Conservation (phyloP, 768 basidiomycete genomes). For the Punctularia strigosozonata region DNA sequence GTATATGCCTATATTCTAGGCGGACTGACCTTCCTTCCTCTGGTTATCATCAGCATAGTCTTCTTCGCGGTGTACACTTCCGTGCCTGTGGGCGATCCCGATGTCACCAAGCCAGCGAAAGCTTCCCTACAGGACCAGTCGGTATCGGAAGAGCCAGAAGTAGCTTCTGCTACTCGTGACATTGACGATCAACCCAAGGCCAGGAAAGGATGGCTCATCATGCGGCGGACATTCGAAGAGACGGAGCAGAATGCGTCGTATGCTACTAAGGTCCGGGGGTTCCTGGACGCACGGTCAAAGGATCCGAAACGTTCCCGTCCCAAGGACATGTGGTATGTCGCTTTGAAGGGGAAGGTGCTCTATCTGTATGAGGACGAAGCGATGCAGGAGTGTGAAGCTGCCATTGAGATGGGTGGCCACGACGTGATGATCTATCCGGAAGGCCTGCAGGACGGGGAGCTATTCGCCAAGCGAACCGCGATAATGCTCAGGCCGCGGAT, state of each 20-base stretch:
- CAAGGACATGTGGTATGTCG: slow-evolving; percentile 89
- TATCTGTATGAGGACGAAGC: slow-evolving; percentile 92
- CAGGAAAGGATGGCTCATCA: slow-evolving; percentile 74
- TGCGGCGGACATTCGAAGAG: slow-evolving; percentile 72
- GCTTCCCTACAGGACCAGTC: slow-evolving; percentile 14
- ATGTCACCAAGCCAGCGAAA: slow-evolving; percentile 27
- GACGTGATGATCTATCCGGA: slow-evolving; percentile 69
- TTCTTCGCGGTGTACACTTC: slow-evolving; percentile 73
- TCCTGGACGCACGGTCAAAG: slow-evolving; percentile 72
- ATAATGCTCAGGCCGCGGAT: slow-evolving; percentile 60
- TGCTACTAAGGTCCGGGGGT: slow-evolving; percentile 68
- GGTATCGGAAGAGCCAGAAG: slow-evolving; percentile 6
- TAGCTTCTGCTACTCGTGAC: slow-evolving; percentile 19
- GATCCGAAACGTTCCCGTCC: slow-evolving; percentile 77
- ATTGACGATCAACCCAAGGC: slow-evolving; percentile 49
- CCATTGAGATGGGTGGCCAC: slow-evolving; percentile 75
- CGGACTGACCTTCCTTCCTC: slow-evolving; percentile 81
- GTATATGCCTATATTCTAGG: slow-evolving; percentile 83
- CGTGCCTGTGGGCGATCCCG: slow-evolving; percentile 56
- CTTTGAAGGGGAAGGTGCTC: slow-evolving; percentile 81
- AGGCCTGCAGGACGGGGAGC: slow-evolving; percentile 71
- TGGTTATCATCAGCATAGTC: slow-evolving; percentile 47
- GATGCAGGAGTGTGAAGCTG: slow-evolving; percentile 84
- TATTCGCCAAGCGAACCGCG: slow-evolving; percentile 84
- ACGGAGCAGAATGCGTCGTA: slow-evolving; percentile 51